Conservation (phyloP, 495 filamentous ascomycete species). For the Articulospora tetracladia region DNA sequence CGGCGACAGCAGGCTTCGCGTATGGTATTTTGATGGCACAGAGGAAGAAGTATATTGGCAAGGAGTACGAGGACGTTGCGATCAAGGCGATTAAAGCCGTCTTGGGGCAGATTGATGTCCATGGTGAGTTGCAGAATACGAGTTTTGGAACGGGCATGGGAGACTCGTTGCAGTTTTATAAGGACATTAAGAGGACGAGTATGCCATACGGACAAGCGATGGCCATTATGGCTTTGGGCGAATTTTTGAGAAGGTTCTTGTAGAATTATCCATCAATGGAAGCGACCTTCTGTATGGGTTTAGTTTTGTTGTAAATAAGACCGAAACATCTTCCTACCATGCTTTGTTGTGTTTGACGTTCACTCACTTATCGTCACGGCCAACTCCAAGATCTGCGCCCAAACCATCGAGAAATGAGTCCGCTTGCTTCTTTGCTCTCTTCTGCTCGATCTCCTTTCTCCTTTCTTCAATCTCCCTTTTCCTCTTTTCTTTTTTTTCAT, state of each 20-base stretch:
- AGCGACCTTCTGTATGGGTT: neutral
- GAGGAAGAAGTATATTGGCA: slow-evolving; percentile 55
- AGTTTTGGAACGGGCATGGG: slow-evolving; percentile 75
- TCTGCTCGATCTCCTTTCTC: slow-evolving; percentile 42
- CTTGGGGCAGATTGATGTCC: slow-evolving; percentile 50
- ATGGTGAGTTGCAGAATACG: slow-evolving; percentile 62
- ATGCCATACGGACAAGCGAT: slow-evolving; percentile 80
- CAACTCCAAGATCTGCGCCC: slow-evolving; percentile 23
- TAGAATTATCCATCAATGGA: neutral
- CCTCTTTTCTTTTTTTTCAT: slow-evolving; percentile 44
- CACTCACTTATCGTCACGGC: neutral
- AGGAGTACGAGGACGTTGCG: slow-evolving; percentile 37
- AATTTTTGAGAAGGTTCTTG: slow-evolving; percentile 53
- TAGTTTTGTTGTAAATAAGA: neutral
- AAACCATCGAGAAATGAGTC: slow-evolving; percentile 68
- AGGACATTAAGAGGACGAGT: slow-evolving; percentile 59
- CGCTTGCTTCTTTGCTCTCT: slow-evolving; percentile 62
- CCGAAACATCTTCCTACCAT: neutral
- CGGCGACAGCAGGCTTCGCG: slow-evolving; percentile 69
- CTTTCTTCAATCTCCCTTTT: slow-evolving; percentile 49
- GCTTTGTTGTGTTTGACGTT: no score
- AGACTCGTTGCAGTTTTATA: slow-evolving; percentile 58
- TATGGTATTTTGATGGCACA: slow-evolving; percentile 68
- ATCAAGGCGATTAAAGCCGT: slow-evolving; percentile 58
- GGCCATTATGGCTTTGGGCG: slow-evolving; percentile 67